A percentile compares a stretch with the other conserved stretches of the same genome.
These are phyloP conservation scores for Cryptosporidium ubiquitum DNA, from an alignment of 169 alveolate species.

Conservation along the genomic window DNA sequence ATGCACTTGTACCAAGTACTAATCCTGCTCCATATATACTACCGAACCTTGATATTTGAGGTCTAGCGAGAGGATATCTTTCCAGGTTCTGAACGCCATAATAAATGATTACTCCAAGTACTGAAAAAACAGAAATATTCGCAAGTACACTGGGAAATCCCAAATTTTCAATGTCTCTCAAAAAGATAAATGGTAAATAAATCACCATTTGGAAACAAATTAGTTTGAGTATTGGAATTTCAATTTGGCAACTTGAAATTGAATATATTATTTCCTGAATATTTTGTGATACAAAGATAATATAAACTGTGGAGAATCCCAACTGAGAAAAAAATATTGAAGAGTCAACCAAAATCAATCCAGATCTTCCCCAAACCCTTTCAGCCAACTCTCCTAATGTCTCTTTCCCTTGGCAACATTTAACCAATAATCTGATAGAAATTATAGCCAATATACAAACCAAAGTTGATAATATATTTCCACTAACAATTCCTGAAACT, in stretches of 20 bases:
- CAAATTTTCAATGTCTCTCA: slow-evolving; percentile 51
- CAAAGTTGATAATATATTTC: slow-evolving; percentile 50
- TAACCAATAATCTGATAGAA: slow-evolving; percentile 23
- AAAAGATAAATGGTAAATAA: slow-evolving; percentile 46
- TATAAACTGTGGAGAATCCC: slow-evolving; percentile 65
- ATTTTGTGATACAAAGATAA: slow-evolving; percentile 44
- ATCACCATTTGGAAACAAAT: slow-evolving; percentile 59
- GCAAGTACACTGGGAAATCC: slow-evolving; percentile 58
- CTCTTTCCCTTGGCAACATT: slow-evolving; percentile 46
- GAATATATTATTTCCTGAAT: slow-evolving; percentile 46
- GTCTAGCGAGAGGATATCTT: slow-evolving; percentile 35
- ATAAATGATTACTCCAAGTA: slow-evolving; percentile 36
- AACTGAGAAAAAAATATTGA: slow-evolving; percentile 64
- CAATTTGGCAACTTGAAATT: slow-evolving; percentile 58
- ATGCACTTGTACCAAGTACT: slow-evolving; percentile 70
- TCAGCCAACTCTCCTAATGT: slow-evolving; percentile 33
- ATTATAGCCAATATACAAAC: slow-evolving; percentile 54
- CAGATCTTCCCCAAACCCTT: slow-evolving; percentile 57
- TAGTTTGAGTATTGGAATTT: slow-evolving; percentile 41
- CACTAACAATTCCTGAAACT: slow-evolving; percentile 56
- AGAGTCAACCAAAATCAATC: slow-evolving; percentile 31
- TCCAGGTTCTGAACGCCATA: slow-evolving; percentile 15
- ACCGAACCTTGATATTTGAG: slow-evolving; percentile 4
- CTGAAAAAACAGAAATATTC: slow-evolving; percentile 57
- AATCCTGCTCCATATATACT: slow-evolving; percentile 71